Conservation (phyloP, 208 protist genomes). For the Acanthamoeba divionensis region DNA sequence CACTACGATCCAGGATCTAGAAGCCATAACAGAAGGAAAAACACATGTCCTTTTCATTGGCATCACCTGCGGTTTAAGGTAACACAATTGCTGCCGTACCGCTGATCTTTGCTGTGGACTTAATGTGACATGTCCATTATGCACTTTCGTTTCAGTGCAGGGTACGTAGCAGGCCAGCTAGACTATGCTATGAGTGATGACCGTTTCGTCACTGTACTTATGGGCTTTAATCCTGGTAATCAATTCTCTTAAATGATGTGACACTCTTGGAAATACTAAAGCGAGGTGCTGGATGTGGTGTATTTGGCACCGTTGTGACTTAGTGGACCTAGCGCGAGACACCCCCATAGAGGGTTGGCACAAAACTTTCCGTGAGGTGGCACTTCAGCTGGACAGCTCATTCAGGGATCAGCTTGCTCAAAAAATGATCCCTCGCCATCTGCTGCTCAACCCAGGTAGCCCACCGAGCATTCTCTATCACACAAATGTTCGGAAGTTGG, state of each 20-base stretch:
- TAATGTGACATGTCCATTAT: not conserved
- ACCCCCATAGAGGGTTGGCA: conserved; percentile 29
- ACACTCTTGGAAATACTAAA: no score
- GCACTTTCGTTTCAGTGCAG: not conserved
- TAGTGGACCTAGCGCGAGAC: not conserved
- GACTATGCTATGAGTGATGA: not conserved
- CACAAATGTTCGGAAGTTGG: not conserved
- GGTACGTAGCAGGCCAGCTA: conserved; percentile 32
- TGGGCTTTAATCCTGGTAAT: conserved; percentile 12
- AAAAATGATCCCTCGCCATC: not conserved
- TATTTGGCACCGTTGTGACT: not conserved
- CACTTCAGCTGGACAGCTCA: not conserved
- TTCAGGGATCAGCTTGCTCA: not conserved
- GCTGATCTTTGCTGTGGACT: not conserved
- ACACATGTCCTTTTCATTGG: not conserved
- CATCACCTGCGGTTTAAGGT: conserved; percentile 35
- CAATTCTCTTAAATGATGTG: not conserved
- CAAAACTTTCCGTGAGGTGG: not conserved
- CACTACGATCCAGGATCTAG: not conserved
- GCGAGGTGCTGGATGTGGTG: no score
- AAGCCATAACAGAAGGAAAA: not conserved
- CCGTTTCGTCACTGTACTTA: not conserved
- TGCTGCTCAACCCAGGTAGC: not conserved
- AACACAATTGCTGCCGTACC: not conserved
- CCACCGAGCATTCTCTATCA: not conserved